Base-by-base conservation (phyloP, 768 basidiomycete species). In the Rhodotorula babjevae region DNA sequence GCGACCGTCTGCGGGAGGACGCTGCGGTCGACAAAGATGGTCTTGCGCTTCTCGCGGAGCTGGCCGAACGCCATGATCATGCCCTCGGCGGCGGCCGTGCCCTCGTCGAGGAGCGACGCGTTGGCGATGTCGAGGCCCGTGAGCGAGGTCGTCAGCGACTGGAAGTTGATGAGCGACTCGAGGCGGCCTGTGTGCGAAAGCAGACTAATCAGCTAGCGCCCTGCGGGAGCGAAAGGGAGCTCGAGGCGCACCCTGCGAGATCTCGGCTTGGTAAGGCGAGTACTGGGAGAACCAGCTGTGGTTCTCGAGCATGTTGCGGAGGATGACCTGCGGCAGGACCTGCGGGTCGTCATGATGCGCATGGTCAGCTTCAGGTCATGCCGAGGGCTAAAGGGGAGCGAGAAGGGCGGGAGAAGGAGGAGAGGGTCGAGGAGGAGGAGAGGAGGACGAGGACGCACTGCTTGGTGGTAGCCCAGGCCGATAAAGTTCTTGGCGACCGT, bases 81-180 rank as follows among this genome's bases (percentile, higher is more conserved):
- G 74, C 68, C 78, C 49, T 79, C 77, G 6, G 77, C 77, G 33
- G 77, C 77, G 44, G 77, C 78, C 8, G 78, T 78, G 11, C 76
- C 73, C 81, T 97, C 95, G 79, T 97, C 95, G 44, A 99, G 84
- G 33, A 99, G 85, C 25, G 93, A 97, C 5, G 95, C 93, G 78
- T 97, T 97, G 42, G 95, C 91, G 72, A 97, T 92, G 77, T 93
- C 90, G 86, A 99, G 93, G 31, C 89, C 86, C 23, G 95, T 96
- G 79, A 99, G 83, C 25, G 94, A 96, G 83, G 87, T 91, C 74
- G 94, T 87, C 90, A 99, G 93, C 0, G 93, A 92, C 83, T 99
- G 95, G 79, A 87, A 99, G 81, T 99, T 98, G 79, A 98, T 87
- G 52, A 99, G 86, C 10, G 93, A 96, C 80, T 99, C 95, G 61